A percentile compares a stretch with the other conserved stretches of the same genome.
Conservation (phyloP, 306 rosid genomes). For the Canavalia gladiata region DNA sequence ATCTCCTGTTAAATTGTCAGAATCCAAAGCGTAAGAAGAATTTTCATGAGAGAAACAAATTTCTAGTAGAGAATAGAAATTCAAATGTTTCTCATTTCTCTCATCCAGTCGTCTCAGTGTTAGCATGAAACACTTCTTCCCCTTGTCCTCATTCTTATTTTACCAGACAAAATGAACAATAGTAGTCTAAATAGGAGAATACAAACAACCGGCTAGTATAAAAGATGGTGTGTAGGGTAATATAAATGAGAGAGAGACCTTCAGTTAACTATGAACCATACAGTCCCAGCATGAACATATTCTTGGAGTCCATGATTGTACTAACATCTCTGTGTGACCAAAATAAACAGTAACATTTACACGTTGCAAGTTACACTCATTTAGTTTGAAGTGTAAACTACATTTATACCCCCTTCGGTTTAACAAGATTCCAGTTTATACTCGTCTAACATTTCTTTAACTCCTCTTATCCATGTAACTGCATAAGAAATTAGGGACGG, state of each 20-base stretch:
- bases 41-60: slow-evolving; percentile 20
- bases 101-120: slow-evolving; percentile 1
- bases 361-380: slow-evolving; percentile 2
- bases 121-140: slow-evolving; percentile 34
- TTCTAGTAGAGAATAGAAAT: slow-evolving; percentile 21
- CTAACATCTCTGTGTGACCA: slow-evolving; percentile 5
- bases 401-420: too few species aligned
- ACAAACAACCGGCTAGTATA: slow-evolving; percentile 12
- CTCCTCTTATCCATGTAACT: too few species aligned
- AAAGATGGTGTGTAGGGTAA: not conserved
- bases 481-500: too few species aligned
- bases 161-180: slow-evolving; percentile 1
- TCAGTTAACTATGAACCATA: not conserved
- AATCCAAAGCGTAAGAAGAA: slow-evolving; percentile 32
- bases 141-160: not conserved
- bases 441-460: too few species aligned
- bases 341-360: slow-evolving; percentile 10
- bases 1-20: slow-evolving; percentile 72
- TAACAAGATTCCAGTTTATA: too few species aligned
- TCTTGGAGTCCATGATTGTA: slow-evolving; percentile 22
- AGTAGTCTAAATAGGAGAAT: not conserved
- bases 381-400: too few species aligned
- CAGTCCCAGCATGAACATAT: slow-evolving; percentile 7
- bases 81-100: slow-evolving; percentile 30
- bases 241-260: not conserved